Evolutionary conservation across 2,329 filamentous ascomycete genomes (phyloP).

Genomic region (Diplodia corticola): DNA sequence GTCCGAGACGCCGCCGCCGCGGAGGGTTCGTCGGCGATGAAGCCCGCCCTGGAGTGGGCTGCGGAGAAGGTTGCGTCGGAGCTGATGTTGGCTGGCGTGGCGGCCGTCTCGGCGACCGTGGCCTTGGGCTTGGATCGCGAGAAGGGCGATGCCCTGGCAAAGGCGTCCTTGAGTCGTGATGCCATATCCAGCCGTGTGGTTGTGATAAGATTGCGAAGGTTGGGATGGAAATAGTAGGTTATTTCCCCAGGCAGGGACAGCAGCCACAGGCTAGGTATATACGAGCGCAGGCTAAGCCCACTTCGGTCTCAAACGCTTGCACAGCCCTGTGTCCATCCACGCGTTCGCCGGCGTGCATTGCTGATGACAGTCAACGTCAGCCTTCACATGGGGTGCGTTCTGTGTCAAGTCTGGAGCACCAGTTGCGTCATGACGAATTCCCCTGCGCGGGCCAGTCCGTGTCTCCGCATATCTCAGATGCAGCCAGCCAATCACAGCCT

Average conservation of each 20-base stretch:
- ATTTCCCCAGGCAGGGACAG: neutral
- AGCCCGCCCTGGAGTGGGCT: conserved; percentile 14
- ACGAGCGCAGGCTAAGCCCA: neutral
- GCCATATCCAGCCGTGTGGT: neutral
- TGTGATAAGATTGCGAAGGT: neutral
- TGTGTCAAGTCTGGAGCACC: conserved; percentile 8
- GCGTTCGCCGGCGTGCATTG: neutral
- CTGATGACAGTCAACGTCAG: conserved; percentile 18
- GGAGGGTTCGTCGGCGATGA: neutral
- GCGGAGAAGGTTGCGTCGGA: neutral
- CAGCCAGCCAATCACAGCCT: conserved; percentile 7
- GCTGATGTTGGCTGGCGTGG: neutral
- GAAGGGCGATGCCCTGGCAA: conserved; percentile 5
- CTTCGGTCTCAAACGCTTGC: neutral
- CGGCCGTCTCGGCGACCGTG: neutral
- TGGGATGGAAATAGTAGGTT: neutral
- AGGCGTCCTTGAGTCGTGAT: conserved; percentile 6
- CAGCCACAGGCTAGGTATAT: conserved; percentile 8
- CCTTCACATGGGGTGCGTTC: conserved; percentile 11
- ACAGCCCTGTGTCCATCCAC: neutral
- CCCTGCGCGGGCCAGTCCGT: neutral
- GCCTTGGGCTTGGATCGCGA: conserved; percentile 1
- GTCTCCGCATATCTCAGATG: neutral
- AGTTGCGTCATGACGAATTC: conserved; percentile 11
- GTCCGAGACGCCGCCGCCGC: neutral